Evolutionary conservation across 768 basidiomycete species (phyloP).

Genomic region (Candolleomyces aberdarensis): DNA sequence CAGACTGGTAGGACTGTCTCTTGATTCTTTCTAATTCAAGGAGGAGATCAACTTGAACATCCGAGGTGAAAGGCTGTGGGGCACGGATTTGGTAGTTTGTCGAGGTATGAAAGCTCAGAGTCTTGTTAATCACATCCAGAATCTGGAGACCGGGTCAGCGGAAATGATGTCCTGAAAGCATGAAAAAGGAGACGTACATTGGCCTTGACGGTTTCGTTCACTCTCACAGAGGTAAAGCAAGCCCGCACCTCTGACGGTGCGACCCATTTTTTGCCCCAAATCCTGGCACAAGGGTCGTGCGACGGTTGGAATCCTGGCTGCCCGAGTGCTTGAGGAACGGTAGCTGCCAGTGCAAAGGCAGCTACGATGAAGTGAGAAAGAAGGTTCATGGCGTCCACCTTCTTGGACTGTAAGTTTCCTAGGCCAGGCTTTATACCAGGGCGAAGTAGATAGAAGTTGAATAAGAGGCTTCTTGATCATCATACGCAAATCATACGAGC

Average conservation of each 20-base stretch:
- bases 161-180: neutral
- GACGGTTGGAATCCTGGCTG: neutral
- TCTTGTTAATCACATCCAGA: constrained; percentile 55
- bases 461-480: neutral
- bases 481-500: neutral
- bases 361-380: neutral
- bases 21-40: constrained; percentile 50
- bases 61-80: constrained; percentile 47
- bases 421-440: neutral
- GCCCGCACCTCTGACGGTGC: constrained; percentile 48
- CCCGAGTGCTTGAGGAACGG: neutral
- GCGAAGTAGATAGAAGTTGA: neutral
- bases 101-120: constrained; percentile 61
- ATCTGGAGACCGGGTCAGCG: constrained; percentile 31
- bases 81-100: constrained; percentile 57
- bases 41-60: constrained; percentile 56
- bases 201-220: constrained; percentile 44
- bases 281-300: constrained; percentile 50
- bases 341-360: neutral
- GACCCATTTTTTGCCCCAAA: constrained; percentile 57
- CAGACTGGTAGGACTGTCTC: constrained; percentile 40
- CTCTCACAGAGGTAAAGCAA: constrained; percentile 49
- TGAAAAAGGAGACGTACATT: constrained; percentile 38
- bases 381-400: neutral
- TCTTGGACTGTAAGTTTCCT: neutral